Conservation (phyloP, 331 rosid species). For the Acacia pycnantha region DNA sequence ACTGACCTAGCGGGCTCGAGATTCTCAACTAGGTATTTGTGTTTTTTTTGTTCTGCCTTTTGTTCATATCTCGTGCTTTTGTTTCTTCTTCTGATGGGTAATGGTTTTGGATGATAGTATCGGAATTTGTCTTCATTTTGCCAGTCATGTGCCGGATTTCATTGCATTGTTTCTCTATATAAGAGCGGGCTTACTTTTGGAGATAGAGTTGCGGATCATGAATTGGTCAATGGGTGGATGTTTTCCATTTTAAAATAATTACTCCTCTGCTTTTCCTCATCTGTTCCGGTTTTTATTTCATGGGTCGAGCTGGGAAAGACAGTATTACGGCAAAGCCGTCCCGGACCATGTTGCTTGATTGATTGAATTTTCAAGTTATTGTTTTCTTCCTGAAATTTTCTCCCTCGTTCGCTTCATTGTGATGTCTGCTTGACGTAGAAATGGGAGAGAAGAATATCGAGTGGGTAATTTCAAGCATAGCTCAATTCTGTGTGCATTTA, state of each 20-base stretch:
- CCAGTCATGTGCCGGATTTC: conserved; percentile 26
- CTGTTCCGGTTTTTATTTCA: conserved; percentile 21
- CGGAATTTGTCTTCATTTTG: conserved; percentile 36
- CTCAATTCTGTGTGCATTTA: background rate
- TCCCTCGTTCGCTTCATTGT: conserved; percentile 6
- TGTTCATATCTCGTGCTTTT: conserved; percentile 27
- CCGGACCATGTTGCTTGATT: conserved; percentile 8
- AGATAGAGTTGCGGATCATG: conserved; percentile 11
- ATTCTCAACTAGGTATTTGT: conserved; percentile 43
- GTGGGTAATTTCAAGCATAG: conserved; percentile 8
- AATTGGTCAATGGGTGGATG: background rate
- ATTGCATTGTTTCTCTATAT: conserved; percentile 26
- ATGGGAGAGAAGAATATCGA: background rate
- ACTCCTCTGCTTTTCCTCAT: background rate
- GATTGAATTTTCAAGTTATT: conserved; percentile 23
- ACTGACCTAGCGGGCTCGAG: conserved; percentile 35
- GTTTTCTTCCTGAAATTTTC: background rate
- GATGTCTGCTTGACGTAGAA: conserved; percentile 14
- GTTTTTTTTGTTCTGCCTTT: conserved; percentile 30
- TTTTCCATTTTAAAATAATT: background rate
- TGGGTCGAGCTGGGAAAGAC: conserved; percentile 28
- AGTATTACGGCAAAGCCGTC: conserved; percentile 14
- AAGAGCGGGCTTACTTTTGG: conserved; percentile 12
- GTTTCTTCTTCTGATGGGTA: conserved; percentile 36
- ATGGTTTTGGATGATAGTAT: conserved; percentile 37